Base-by-base conservation (phyloP, 176 grass and related monocot genomes). In the Thalia dealbata region DNA sequence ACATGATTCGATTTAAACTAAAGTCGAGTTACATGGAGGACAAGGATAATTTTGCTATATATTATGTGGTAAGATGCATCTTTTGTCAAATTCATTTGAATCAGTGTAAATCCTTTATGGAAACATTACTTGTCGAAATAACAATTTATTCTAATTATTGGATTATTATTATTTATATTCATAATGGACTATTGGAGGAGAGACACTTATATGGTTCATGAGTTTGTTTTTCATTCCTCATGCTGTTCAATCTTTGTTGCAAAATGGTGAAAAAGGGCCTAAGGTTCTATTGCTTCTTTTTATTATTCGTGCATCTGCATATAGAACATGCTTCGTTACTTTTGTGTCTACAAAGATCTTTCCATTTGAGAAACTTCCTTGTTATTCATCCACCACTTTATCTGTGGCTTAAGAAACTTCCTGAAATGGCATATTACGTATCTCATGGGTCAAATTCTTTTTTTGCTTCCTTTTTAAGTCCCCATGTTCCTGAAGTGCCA, bases 11-110 rank as follows among this genome's bases (percentile, higher is more conserved):
- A 14, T 77, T 67, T 54, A 38, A 52, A 67, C 46, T 77, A 16
- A 66, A 54, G 61, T 52, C 61, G 26, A 77, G 62, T 54, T 77
- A 67, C 63, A 77, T 77, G 62, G 75, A 77, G 27, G 75, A 77
- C 7, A 54, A 67, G 48, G 75, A 77, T 28, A 77, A 77, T 46
- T 77, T 77, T 52, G 44, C 75, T 18, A 68, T 54, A 77, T 66
- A 51, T 50, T 66, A 64, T 55, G 75, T 77, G 43, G 75, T 77
- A 52, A 64, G 60, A 13, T 2, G 41, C 19, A 30, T 51, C 27
- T 24, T 32, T 32, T 68, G 7, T 43, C 19, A 43, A 44, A 13
- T 23, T 41, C 26, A 26, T 16, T 32, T 18, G 14, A 11, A 4
- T 23, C 22, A 41, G 21, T 18, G 24, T 10, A 41, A 35, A 18